Conservation (phyloP, 2,329 filamentous ascomycete species). For the Biscogniauxia mediterranea region DNA sequence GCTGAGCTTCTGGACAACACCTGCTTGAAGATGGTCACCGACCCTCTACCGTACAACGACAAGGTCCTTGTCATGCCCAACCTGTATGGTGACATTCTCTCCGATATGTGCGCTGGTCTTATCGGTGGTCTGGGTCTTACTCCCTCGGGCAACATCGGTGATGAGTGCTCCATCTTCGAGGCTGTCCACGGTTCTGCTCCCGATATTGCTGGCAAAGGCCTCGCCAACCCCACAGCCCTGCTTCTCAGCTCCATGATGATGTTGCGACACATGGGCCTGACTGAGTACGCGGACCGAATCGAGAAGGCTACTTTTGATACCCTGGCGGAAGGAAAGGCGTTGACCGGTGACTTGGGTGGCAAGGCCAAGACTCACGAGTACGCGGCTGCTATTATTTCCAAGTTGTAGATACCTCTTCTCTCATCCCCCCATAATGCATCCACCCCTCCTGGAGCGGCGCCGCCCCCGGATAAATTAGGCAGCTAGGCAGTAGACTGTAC, state of each 20-base stretch:
- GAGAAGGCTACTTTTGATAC: conserved; percentile 95
- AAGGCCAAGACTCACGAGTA: conserved; percentile 96
- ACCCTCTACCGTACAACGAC: conserved; percentile 96
- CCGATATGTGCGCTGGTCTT: conserved; percentile 98
- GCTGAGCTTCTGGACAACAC: conserved; percentile 98
- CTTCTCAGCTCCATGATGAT: conserved; percentile 98
- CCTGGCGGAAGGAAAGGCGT: conserved; percentile 89
- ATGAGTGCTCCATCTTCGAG: conserved; percentile 99
- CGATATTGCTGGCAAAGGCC: conserved; percentile 91
- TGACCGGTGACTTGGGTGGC: conserved; percentile 95
- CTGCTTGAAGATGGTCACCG: conserved; percentile 97
- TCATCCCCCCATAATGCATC: conserved; percentile 23
- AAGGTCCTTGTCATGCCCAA: conserved; percentile 98
- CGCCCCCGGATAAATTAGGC: conserved; percentile 10
- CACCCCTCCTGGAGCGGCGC: conserved; percentile 1
- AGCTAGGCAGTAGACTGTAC: conserved; percentile 29
- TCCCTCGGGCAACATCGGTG: conserved; percentile 96
- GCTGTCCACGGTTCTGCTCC: conserved; percentile 97
- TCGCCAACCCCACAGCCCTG: conserved; percentile 96
- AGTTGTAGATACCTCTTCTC: conserved; percentile 47
- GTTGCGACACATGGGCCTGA: conserved; percentile 96
- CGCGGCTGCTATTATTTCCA: conserved; percentile 82
- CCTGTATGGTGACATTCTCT: conserved; percentile 98
- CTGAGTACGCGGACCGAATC: conserved; percentile 79
- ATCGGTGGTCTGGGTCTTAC: conserved; percentile 97